These are phyloP conservation scores for Penicillium aurantiogriseum DNA, from an alignment of 2,329 filamentous ascomycete species.

Conservation along the genomic window DNA sequence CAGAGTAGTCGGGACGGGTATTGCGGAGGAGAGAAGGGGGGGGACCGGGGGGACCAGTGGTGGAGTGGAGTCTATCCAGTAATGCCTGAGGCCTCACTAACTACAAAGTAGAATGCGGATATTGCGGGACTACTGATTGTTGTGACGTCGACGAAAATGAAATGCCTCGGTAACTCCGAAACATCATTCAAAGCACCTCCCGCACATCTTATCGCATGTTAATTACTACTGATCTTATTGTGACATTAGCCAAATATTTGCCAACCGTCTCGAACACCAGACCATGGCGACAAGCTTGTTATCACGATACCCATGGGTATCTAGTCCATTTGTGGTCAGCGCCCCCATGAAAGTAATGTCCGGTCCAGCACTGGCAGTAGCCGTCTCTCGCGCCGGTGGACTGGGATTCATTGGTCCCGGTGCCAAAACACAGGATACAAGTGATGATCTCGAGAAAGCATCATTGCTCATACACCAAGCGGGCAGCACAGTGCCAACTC, in stretches of 20 bases:
- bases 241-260: not conserved
- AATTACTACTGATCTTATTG: not conserved
- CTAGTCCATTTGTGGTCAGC: conserved; percentile 58
- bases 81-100: too few relatives aligned
- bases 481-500: conserved; percentile 4
- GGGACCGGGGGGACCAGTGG: too few relatives aligned
- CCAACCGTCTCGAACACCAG: not conserved
- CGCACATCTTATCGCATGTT: too few relatives aligned
- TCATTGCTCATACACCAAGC: conserved; percentile 23
- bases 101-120: too few relatives aligned
- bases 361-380: conserved; percentile 57
- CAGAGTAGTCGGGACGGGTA: not conserved
- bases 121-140: not conserved
- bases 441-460: conserved; percentile 35
- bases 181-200: too few relatives aligned
- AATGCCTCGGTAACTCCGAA: not conserved
- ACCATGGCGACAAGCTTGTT: conserved; percentile 20
- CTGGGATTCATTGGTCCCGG: conserved; percentile 60
- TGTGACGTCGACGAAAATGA: conserved; percentile 2
- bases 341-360: conserved; percentile 71
- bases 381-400: conserved; percentile 58
- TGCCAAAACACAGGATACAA: conserved; percentile 41
- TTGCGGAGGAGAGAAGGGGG: not conserved
- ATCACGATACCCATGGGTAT: conserved; percentile 58
- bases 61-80: too few relatives aligned